Conservation (phyloP, 225 moss, liverwort and hornwort species). For the Ulota crispa region DNA sequence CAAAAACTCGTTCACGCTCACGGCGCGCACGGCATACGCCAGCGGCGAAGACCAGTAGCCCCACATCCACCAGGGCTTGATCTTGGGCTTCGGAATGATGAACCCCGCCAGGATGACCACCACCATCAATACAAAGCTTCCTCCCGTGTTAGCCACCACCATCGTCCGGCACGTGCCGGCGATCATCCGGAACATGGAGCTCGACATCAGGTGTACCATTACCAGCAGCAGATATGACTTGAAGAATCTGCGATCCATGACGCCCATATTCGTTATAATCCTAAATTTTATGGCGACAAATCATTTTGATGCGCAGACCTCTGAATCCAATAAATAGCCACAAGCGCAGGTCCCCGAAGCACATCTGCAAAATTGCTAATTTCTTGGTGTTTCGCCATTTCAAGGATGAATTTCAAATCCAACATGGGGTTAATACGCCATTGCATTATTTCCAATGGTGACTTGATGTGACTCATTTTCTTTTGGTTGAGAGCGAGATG, state of each 20-base stretch:
- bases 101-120: conserved; percentile 46
- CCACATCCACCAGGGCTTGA: conserved; percentile 81
- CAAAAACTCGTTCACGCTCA: conserved; percentile 64
- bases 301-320: no score
- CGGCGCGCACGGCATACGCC: conserved; percentile 50
- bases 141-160: conserved; percentile 53
- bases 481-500: no score
- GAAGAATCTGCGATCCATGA: conserved; percentile 30
- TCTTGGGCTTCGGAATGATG: conserved; percentile 41
- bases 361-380: no score
- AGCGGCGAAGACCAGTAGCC: conserved; percentile 78
- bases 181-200: conserved; percentile 50
- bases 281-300: no score
- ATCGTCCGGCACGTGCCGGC: conserved; percentile 49
- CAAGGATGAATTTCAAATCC: no score
- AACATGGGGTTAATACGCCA: no score
- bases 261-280: no score
- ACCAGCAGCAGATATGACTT: conserved; percentile 32
- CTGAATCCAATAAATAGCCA: no score
- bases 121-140: conserved; percentile 39
- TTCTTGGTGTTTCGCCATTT: no score
- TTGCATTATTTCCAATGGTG: no score
- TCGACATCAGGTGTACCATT: conserved; percentile 40
- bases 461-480: no score
- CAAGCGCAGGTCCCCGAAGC: no score